Conservation (phyloP, 305 asterid species). For the Fraxinus albicans region DNA sequence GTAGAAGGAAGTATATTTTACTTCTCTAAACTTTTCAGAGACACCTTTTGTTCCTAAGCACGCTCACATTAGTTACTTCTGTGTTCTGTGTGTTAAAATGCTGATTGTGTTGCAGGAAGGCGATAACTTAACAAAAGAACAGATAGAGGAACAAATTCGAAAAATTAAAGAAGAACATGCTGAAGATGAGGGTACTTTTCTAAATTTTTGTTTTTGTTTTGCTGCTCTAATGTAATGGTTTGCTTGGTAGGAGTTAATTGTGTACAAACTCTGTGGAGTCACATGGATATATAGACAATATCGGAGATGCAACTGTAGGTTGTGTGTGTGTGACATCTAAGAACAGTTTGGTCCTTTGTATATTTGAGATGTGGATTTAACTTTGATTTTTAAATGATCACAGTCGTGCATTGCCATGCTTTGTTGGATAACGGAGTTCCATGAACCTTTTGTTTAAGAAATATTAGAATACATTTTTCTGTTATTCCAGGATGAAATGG, state of each 20-base stretch:
- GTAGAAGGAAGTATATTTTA: neutral
- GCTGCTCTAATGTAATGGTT: neutral
- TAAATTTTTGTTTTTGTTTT: neutral
- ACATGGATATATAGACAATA: neutral
- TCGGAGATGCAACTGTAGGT: neutral
- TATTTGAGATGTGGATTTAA: neutral
- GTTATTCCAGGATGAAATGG: neutral
- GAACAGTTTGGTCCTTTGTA: neutral
- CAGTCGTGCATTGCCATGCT: neutral
- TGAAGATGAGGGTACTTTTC: conserved; percentile 83
- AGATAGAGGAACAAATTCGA: conserved; percentile 77
- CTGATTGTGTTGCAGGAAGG: conserved; percentile 56
- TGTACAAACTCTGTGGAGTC: neutral
- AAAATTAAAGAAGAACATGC: conserved; percentile 87
- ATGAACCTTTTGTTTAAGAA: neutral
- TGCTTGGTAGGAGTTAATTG: neutral
- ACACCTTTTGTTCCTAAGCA: neutral
- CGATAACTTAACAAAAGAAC: conserved; percentile 78
- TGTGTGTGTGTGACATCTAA: neutral
- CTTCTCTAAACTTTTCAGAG: neutral
- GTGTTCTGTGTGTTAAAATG: neutral
- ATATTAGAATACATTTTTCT: neutral
- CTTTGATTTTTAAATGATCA: neutral
- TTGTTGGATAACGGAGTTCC: neutral
- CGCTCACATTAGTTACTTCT: conserved; percentile 6